Base-by-base conservation (phyloP, 306 rosid species). In the Astragalus membranaceus region DNA sequence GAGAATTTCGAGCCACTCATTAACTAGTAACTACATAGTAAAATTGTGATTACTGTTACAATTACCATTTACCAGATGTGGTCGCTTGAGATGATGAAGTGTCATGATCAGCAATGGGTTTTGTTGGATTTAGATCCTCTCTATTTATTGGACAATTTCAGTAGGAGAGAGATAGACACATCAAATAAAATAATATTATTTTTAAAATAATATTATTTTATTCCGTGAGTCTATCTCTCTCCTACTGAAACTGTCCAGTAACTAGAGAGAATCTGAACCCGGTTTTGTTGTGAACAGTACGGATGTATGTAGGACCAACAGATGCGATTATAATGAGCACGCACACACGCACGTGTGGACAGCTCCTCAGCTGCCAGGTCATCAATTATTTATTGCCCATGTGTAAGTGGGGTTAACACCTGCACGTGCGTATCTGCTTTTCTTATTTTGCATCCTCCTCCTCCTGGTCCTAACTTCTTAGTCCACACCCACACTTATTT, bases 371-470 rank as follows among this genome's bases (percentile, higher is more conserved):
- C 48, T 78, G 75, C 51, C 82, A 77, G 82, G 77, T 90, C 79
- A 87, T 85, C 78, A 17, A 16, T 39, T 63, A 20, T 42, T 42
- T 63, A 78, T 72, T 77, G 81, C 80, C 85, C 92, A 88, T 94
- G 96, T 90, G 98, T 81, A 56, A 54, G 85, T 88, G 88, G 97
- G 83, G 77, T 85, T 55, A 81, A 76, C 81, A 56, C 81, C 1
- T 84, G 94, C 97, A 88, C 98, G 95, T 90, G 96, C 89, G 77
- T 69, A 2, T 13, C 43, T 88, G 72, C 90, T 62, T 50, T n/a
- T 48, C 30, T 8, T 29, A 2, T 57, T 83, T 64, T 62, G 4
- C 65, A n/a, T n/a, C n/a, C n/a, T n/a, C n/a, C n/a, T n/a, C n/a
- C 7, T 16, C 48, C 81, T 84, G 82, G 72, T 83, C 86, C 88